Evolutionary conservation across 2,329 filamentous ascomycete species (phyloP).

Genomic region (Trichoderma koningiopsis): DNA sequence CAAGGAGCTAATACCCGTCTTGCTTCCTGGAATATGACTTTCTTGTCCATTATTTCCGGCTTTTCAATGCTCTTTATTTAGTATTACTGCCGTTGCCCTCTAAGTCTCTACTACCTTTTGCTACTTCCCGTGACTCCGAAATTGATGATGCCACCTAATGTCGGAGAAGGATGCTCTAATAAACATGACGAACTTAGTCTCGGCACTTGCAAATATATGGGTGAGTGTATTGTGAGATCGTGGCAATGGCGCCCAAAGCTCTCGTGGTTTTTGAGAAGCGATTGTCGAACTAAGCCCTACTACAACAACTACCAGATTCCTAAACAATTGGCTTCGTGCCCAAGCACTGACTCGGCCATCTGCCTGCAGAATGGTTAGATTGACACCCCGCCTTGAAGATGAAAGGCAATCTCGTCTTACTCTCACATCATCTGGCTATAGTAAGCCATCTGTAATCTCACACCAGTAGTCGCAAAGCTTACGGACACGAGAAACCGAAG

Average conservation of each 20-base stretch:
- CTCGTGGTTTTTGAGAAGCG: not conserved
- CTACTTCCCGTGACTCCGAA: not conserved
- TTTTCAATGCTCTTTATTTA: not conserved
- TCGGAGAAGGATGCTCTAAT: not conserved
- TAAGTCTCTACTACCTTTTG: not conserved
- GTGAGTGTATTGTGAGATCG: not conserved
- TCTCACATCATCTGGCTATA: not conserved
- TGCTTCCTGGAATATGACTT: not conserved
- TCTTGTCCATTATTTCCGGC: not conserved
- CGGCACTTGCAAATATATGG: not conserved
- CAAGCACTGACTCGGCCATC: not conserved
- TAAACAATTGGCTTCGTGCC: not conserved
- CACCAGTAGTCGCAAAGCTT: not conserved
- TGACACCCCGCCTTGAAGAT: not conserved
- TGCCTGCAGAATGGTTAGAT: not conserved
- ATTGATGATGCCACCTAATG: not conserved
- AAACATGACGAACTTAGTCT: not conserved
- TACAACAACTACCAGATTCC: not conserved
- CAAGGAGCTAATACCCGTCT: not conserved
- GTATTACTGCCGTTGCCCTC: not conserved
- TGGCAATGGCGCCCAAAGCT: not conserved
- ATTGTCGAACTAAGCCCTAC: not conserved
- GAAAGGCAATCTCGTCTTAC: not conserved
- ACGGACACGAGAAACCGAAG: not conserved
- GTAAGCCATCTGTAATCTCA: not conserved